These are phyloP conservation scores for Leccinum discolor DNA, from an alignment of 1,284 basidiomycete genomes.

Conservation along the genomic window DNA sequence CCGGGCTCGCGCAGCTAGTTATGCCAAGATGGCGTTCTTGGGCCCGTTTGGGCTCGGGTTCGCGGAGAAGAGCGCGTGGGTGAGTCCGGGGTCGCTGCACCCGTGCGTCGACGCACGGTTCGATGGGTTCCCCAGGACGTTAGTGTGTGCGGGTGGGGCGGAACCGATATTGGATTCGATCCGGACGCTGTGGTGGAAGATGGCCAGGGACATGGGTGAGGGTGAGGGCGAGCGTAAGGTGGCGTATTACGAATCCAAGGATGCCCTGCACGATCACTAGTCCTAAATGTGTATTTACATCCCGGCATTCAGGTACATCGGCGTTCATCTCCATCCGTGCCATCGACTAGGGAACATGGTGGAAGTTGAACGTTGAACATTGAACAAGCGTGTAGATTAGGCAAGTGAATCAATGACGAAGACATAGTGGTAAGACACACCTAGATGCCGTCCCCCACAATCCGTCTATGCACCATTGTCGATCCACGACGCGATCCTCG, in stretches of 20 bases:
- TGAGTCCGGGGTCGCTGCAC: conserved; percentile 25
- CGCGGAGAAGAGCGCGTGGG: conserved; percentile 19
- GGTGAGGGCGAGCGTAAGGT: conserved; percentile 42
- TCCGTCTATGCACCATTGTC: conserved; percentile 4
- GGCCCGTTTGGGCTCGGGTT: conserved; percentile 22
- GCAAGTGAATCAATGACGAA: background rate
- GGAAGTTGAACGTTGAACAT: background rate
- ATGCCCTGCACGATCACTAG: conserved; percentile 53
- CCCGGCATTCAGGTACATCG: background rate
- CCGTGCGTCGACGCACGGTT: conserved; percentile 24
- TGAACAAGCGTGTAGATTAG: conserved; percentile 18
- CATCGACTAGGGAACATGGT: background rate
- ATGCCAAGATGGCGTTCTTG: conserved; percentile 22
- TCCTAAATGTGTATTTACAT: background rate
- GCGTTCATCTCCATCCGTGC: background rate
- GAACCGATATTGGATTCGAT: conserved; percentile 37
- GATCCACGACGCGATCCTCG: conserved; percentile 48
- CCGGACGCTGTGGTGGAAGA: conserved; percentile 31
- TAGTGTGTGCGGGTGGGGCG: conserved; percentile 35
- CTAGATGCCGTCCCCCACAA: background rate
- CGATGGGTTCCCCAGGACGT: conserved; percentile 35
- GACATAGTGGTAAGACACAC: background rate
- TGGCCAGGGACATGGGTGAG: conserved; percentile 46
- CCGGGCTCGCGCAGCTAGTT: conserved; percentile 4
- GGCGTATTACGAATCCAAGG: conserved; percentile 48